A percentile compares a stretch with the other conserved stretches of the same genome.
Conservation (phyloP, 176 grass and related monocot species). For the Ensete ventricosum region DNA sequence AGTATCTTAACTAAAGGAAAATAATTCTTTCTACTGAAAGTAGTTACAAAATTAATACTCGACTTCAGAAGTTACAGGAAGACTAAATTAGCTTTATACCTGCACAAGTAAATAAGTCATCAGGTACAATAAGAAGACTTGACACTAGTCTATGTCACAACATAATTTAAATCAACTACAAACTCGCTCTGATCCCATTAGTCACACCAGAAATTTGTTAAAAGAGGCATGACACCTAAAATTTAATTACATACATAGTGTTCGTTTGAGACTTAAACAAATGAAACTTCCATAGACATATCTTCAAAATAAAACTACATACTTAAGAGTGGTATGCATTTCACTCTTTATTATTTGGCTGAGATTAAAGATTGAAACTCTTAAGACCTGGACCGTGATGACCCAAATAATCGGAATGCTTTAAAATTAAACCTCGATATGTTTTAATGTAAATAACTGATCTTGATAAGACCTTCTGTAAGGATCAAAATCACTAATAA, state of each 20-base stretch:
- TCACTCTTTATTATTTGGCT: too few relatives aligned
- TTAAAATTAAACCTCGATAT: too few relatives aligned
- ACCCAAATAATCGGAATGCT: too few relatives aligned
- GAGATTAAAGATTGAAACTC: too few relatives aligned
- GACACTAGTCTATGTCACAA: neutral
- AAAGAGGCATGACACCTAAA: neutral
- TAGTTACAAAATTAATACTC: neutral
- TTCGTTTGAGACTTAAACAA: too few relatives aligned
- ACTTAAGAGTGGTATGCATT: too few relatives aligned
- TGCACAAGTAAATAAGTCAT: neutral
- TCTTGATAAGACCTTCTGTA: too few relatives aligned
- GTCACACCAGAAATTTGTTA: neutral
- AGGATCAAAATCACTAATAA: too few relatives aligned
- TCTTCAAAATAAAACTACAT: too few relatives aligned
- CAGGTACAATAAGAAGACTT: neutral
- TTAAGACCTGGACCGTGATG: too few relatives aligned
- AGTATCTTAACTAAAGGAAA: neutral
- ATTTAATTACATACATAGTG: neutral
- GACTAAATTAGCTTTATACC: neutral
- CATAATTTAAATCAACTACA: neutral
- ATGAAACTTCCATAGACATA: too few relatives aligned
- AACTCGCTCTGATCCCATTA: neutral
- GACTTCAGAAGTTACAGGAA: neutral
- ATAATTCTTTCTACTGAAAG: neutral
- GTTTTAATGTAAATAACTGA: too few relatives aligned